phyloP scores from a whole-genome alignment of 768 basidiomycete species.

The Tulasnella sp. region DNA sequence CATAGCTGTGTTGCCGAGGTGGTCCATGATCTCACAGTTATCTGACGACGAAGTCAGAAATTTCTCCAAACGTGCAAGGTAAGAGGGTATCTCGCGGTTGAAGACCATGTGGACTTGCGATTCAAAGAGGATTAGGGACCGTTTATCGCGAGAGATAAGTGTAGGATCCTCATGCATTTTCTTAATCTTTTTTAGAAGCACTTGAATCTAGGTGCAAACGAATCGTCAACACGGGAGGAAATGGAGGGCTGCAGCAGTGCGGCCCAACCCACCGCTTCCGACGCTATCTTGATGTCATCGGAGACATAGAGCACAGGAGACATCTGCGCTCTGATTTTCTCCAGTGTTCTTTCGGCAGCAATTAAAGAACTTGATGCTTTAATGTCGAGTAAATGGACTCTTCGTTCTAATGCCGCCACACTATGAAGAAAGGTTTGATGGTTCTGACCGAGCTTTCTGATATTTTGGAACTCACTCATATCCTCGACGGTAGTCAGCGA shows the following conservation, averaged over 20 bases:
- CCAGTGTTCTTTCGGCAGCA: background rate
- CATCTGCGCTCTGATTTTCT: background rate
- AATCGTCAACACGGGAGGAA: background rate
- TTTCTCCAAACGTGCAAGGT: background rate
- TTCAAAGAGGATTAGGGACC: background rate
- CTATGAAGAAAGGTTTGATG: background rate
- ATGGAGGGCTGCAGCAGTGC: background rate
- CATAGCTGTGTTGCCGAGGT: background rate
- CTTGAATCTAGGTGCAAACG: background rate
- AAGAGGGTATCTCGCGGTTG: background rate
- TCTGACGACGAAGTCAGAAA: background rate
- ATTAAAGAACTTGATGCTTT: background rate
- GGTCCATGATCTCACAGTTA: background rate
- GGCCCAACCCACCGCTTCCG: background rate
- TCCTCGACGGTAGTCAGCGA: background rate
- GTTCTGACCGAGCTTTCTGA: background rate
- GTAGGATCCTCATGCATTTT: background rate
- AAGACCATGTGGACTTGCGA: background rate
- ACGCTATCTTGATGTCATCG: background rate
- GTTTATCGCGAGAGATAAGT: background rate
- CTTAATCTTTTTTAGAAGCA: background rate
- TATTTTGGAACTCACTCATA: background rate
- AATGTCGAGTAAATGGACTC: background rate
- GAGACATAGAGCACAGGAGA: background rate
- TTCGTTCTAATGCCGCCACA: background rate